Percentiles rank a stretch among this genome's conserved stretches.
Evolutionary conservation across 129 eudicot genomes (phyloP).

Genomic region (Lactuca saligna): DNA sequence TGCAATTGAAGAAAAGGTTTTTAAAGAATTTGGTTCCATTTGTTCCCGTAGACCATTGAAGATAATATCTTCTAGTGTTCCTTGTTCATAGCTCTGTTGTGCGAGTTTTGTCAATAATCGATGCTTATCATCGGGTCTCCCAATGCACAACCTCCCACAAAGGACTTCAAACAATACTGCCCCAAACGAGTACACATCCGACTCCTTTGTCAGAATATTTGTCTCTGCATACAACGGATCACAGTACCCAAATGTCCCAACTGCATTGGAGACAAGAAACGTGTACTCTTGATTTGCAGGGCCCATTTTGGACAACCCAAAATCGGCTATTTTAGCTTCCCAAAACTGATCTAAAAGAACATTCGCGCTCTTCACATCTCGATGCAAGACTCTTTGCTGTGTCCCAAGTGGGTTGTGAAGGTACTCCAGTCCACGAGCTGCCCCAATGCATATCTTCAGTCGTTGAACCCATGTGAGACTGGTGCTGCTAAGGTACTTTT

Average conservation of each 20-base stretch:
- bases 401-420: conserved; percentile 19
- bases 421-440: not conserved
- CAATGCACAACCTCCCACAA: conserved; percentile 18
- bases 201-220: conserved; percentile 10
- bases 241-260: conserved; percentile 20
- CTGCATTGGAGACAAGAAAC: conserved; percentile 22
- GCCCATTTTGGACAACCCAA: conserved; percentile 19
- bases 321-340: conserved; percentile 18
- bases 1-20: conserved; percentile 4
- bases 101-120: conserved; percentile 11
- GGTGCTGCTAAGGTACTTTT: conserved; percentile 14
- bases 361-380: conserved; percentile 9
- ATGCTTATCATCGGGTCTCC: conserved; percentile 1
- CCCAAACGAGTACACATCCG: conserved; percentile 17
- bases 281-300: conserved; percentile 21
- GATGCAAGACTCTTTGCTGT: conserved; percentile 21
- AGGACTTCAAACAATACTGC: conserved; percentile 23
- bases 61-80: conserved; percentile 16
- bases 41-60: conserved; percentile 3
- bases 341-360: conserved; percentile 9
- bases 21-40: conserved; percentile 12
- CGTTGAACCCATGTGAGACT: conserved; percentile 13
- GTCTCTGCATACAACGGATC: conserved; percentile 23
- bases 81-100: conserved; percentile 13
- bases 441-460: too few relatives aligned